Conservation (phyloP, 495 filamentous ascomycete species). For the Tetracladium marchalianum region DNA sequence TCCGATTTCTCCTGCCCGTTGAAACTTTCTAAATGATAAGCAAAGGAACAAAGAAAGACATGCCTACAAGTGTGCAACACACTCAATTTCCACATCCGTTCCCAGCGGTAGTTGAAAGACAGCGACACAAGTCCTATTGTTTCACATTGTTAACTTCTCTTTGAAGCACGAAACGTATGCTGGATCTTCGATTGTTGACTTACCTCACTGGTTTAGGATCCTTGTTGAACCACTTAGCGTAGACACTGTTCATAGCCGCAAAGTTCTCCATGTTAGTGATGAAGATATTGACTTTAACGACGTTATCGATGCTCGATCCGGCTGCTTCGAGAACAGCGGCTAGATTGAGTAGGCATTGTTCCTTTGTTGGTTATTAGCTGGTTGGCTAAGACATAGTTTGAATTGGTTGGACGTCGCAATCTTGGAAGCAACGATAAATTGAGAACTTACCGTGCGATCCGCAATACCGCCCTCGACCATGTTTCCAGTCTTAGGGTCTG, state of each 20-base stretch:
- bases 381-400: not conserved
- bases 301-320: slow-evolving; percentile 41
- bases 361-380: slow-evolving; percentile 10
- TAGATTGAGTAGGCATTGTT: slow-evolving; percentile 49
- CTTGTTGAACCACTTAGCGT: slow-evolving; percentile 44
- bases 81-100: slow-evolving; percentile 67
- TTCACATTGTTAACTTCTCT: not conserved
- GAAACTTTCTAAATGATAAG: no score
- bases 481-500: slow-evolving; percentile 37
- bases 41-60: not conserved
- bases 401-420: not conserved
- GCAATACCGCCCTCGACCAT: slow-evolving; percentile 43
- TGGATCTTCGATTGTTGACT: not conserved
- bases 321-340: slow-evolving; percentile 18
- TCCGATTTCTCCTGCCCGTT: no score
- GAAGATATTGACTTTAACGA: slow-evolving; percentile 60
- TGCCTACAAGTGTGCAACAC: slow-evolving; percentile 40
- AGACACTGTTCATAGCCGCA: slow-evolving; percentile 51
- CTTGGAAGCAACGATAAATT: slow-evolving; percentile 8
- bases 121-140: slow-evolving; percentile 55
- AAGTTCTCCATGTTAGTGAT: slow-evolving; percentile 58
- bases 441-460: slow-evolving; percentile 40
- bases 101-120: slow-evolving; percentile 54
- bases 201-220: slow-evolving; percentile 44
- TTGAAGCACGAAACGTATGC: not conserved